Evolutionary conservation across 2,329 filamentous ascomycete species (phyloP).

Genomic region (Ceratocystis alfenasii): DNA sequence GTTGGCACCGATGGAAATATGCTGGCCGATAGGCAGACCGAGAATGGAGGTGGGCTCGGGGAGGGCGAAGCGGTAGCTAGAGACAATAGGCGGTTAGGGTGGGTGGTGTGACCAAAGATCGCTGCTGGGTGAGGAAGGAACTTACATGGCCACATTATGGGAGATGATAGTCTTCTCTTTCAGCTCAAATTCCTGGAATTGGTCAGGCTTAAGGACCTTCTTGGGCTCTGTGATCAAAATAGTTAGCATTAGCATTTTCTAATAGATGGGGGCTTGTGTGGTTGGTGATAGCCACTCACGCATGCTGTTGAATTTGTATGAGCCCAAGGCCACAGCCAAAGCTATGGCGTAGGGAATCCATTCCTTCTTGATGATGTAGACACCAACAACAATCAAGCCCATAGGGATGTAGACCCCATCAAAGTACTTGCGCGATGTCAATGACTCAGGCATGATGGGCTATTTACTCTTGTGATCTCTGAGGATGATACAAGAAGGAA

Average conservation of each 20-base stretch:
- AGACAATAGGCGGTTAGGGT: background rate
- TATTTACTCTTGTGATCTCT: background rate
- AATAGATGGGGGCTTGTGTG: background rate
- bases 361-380: constrained; percentile 65
- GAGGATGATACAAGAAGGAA: background rate
- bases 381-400: constrained; percentile 64
- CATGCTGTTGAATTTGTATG: constrained; percentile 58
- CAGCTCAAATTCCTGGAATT: constrained; percentile 85
- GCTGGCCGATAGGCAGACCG: constrained; percentile 93
- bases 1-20: constrained; percentile 86
- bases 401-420: constrained; percentile 76
- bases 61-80: constrained; percentile 82
- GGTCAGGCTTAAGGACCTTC: constrained; percentile 74
- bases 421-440: constrained; percentile 51
- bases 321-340: constrained; percentile 53
- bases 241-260: constrained; percentile 1
- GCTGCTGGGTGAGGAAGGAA: constrained; percentile 20
- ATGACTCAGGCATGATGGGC: constrained; percentile 30
- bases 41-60: constrained; percentile 68
- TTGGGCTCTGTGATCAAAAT: constrained; percentile 45
- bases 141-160: constrained; percentile 93
- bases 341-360: constrained; percentile 60
- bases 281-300: constrained; percentile 41
- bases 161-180: constrained; percentile 91
- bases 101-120: background rate